Evolutionary conservation across 805 yeast species (phyloP), one percentile per base, ranked within the genome.

Genomic region (Pichia occidentalis): DNA sequence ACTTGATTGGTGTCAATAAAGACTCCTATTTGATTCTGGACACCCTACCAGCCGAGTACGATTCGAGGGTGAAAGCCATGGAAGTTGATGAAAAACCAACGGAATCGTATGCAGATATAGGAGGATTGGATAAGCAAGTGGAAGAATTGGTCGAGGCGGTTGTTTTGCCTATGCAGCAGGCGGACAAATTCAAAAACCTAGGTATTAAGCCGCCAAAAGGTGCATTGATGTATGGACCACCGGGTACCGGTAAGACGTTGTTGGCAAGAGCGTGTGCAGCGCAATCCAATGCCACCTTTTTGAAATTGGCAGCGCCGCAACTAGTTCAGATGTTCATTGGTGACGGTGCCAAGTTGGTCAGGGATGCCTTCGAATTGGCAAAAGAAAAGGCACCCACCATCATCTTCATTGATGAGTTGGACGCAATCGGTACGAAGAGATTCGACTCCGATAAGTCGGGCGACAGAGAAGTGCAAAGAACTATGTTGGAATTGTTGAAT

Each of bases 261-360:
- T 71, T 92, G 49, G 99, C 99, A 8, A 80, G 96, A 60, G 98
- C 98, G 2, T 95, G 97, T 67, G 99, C 99, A 18, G 96, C 97
- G 38, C 97, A 92, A 62, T 85, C 97, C 1, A 87, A 88, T 62
- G 98, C 98, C 12, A 92, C 98, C 0, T 92, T 92, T 60, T 71
- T 92, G 58, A 85, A 95, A 58, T 73, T 92, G 40, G 97, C 97
- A 1, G 99, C 97, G 25, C 96, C 98, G 7, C 98, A 92, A 63
- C 77, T 92, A 48, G 97, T 92, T 39, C 98, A 92, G 60, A 92
- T 92, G 87, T 92, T 88, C 56, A 84, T 92, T 54, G 99, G 99
- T 60, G 99, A 92, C 61, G 98, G 98, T 60, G 97, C 98, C 27
- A 85, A 95, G 61, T 73, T 92, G 55, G 95, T 92, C 43, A 80